These are phyloP conservation scores for Boletus mariae DNA, from an alignment of 1,284 basidiomycete genomes.

Conservation along the genomic window DNA sequence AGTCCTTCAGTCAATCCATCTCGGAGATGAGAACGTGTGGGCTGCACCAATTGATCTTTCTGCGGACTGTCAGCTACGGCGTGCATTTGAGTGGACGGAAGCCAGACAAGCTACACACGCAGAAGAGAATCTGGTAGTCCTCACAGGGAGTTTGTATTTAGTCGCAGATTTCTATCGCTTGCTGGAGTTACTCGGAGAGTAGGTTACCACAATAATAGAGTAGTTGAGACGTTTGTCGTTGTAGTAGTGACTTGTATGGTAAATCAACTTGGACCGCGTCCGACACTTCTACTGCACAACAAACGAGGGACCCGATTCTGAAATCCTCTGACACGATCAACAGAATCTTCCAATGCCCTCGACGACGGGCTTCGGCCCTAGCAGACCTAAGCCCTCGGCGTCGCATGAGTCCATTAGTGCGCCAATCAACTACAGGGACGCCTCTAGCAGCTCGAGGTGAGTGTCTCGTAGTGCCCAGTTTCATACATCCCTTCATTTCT, in stretches of 20 bases:
- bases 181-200: conserved; percentile 15
- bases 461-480: conserved; percentile 5
- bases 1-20: conserved; percentile 39
- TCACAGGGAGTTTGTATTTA: conserved; percentile 90
- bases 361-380: conserved; percentile 9
- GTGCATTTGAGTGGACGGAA: conserved; percentile 47
- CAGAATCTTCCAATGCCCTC: conserved; percentile 6
- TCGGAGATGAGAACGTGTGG: conserved; percentile 43
- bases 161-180: conserved; percentile 85
- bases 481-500: conserved; percentile 6
- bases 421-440: conserved; percentile 30
- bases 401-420: conserved; percentile 8
- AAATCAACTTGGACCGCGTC: not conserved
- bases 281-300: conserved; percentile 1
- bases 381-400: conserved; percentile 11
- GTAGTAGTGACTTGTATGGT: not conserved
- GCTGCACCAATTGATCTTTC: conserved; percentile 30
- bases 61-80: conserved; percentile 27
- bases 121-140: conserved; percentile 48
- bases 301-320: conserved; percentile 1
- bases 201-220: not conserved
- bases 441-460: conserved; percentile 26
- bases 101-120: conserved; percentile 4
- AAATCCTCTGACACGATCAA: conserved; percentile 14
- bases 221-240: too few species aligned